phyloP scores from a whole-genome alignment of 495 filamentous ascomycete genomes.

The Talaromyces borbonicus region DNA sequence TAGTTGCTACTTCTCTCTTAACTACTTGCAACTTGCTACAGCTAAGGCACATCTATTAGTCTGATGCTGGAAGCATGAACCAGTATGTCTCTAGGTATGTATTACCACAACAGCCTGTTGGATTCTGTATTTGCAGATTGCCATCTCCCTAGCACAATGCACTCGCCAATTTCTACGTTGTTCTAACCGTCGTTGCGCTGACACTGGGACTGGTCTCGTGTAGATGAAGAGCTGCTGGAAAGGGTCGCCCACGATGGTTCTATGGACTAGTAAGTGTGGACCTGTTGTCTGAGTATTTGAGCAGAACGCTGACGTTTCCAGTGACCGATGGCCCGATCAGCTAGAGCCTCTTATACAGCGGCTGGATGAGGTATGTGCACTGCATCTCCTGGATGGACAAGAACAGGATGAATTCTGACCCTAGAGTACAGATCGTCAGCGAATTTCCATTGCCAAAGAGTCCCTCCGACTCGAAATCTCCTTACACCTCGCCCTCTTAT shows the following conservation, averaged over 20 bases:
- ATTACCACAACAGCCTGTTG: no score
- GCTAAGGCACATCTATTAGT: no score
- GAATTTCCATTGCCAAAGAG: conserved; percentile 40
- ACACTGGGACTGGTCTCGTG: conserved; percentile 1
- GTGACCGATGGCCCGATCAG: conserved; percentile 45
- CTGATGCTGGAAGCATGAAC: no score
- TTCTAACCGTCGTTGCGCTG: not conserved
- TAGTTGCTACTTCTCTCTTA: no score
- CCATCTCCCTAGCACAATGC: no score
- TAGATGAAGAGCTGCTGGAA: conserved; percentile 54
- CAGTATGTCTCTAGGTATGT: no score
- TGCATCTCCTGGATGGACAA: no score
- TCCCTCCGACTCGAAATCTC: conserved; percentile 20
- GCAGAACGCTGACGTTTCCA: conserved; percentile 24
- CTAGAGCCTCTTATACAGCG: conserved; percentile 41
- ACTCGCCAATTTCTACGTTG: not conserved
- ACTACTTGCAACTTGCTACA: no score
- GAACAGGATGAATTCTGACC: no score
- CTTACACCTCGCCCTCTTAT: conserved; percentile 16
- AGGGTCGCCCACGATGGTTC: conserved; percentile 53
- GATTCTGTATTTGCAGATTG: no score
- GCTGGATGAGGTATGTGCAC: conserved; percentile 39
- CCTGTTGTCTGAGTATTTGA: conserved; percentile 2
- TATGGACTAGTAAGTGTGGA: conserved; percentile 54
- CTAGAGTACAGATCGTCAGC: conserved; percentile 39